Base-by-base conservation (phyloP, 345 rosid species). In the Bruguiera gymnorhiza region DNA sequence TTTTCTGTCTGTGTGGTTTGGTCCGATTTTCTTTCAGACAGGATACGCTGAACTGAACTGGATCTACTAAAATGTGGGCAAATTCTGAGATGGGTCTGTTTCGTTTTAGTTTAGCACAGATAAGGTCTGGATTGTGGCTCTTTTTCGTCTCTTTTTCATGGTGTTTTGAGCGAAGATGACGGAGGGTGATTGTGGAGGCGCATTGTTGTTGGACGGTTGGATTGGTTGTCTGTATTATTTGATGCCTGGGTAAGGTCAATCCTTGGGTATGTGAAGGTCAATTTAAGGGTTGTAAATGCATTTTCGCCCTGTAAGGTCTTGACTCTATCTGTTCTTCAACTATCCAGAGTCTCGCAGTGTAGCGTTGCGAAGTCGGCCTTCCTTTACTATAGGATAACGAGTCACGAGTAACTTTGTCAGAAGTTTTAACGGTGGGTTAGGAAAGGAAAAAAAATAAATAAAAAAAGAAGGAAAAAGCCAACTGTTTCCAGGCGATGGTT, bases 121-220 rank as follows among this genome's bases (percentile, higher is more conserved):
- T 43, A 24, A 34, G 50, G 61, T 23, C 58, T 18, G 30, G 50
- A n/a, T 30, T 70, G 31, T 61, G 64, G 43, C 30, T 72, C 65
- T 36, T 70, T 76, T 79, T 65, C 71, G 75, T 76, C 73, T 68
- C 58, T 51, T 73, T 71, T 51, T 73, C 81, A 76, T 71, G 75
- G 64, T 56, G 75, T 48, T 9, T 34, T 43, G 34, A 57, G 16
- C 19, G 68, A 53, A 24, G 67, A 62, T 0, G 61, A 23, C 5
- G 73, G 20, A 21, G 46, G 11, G 65, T 29, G 59, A 21, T 16
- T 8, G 30, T 27, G 64, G 34, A 15, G 63, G 61, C 6, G 65
- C 64, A 60, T 46, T 43, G 50, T 46, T 6, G 6, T 23, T 23
- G 63, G 24, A 20, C 37, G 9, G 32, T 48, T 52, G 19, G 39